Evolutionary conservation across 2,329 filamentous ascomycete species (phyloP), one percentile per base, ranked within the genome.

Genomic region (Xylariaceae sp.): DNA sequence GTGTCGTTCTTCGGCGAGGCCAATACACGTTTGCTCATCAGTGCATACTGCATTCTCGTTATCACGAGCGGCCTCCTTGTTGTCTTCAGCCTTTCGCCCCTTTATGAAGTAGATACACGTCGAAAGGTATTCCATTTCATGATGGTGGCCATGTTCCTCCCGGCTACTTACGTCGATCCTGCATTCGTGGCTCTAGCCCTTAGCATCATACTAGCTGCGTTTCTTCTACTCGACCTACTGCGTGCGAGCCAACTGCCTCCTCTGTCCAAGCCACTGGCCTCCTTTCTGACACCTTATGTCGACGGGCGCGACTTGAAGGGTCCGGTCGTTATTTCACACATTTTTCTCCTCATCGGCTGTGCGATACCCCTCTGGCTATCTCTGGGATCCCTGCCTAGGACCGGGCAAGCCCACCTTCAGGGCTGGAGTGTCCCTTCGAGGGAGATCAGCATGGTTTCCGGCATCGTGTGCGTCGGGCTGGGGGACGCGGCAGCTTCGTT

Each of bases 91-190:
- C 80, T 96, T 36, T 89, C 87, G 39, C 76, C 84, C 3, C 76
- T 89, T 45, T 92, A 89, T 60, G 92, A 97, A 71, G 93, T 99
- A 43, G 94, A 99, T 71, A 99, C 94, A 1, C 83, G 94, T 45
- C 85, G 94, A 46, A 99, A 99, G 71, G 89, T 97, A 19, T 99
- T 99, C 69, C 94, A 99, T 70, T 95, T 95, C 61, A 96, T 93
- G 80, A 97, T 97, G 88, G 93, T 97, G 7, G 84, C 85, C 50
- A 97, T 99, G 90, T 86, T 99, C 50, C 78, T 97, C 2, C 92
- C 94, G 0, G 84, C 89, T 1, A 89, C 87, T 2, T 97, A 85
- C 66, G 74, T 97, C 57, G 94, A 99, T 68, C 93, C 94, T 1
- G 79, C 86, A 39, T 97, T 90, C 69, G 85, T 86, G 45, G 83